Conservation (phyloP, 2,329 filamentous ascomycete genomes). For the Trichoderma arundinaceum region DNA sequence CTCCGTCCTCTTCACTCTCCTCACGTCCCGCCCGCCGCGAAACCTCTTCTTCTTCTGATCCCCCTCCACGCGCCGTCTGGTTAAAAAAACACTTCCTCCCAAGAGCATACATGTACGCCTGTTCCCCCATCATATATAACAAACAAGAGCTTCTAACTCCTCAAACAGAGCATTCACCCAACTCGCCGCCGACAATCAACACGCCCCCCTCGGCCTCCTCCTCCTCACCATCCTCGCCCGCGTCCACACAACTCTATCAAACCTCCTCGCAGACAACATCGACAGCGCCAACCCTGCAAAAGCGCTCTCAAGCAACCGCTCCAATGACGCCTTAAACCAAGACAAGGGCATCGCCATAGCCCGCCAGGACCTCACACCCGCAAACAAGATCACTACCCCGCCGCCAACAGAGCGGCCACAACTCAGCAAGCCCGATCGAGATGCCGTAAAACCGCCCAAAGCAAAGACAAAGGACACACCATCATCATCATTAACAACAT, state of each 20-base stretch:
- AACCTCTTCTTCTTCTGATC: neutral
- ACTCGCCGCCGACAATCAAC: conserved; percentile 73
- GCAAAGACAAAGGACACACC: neutral
- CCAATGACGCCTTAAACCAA: conserved; percentile 19
- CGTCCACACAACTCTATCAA: conserved; percentile 54
- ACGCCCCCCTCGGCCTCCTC: conserved; percentile 72
- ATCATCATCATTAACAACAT: neutral
- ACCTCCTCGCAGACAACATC: conserved; percentile 40
- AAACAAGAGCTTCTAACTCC: too few species aligned
- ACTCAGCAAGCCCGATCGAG: conserved; percentile 2
- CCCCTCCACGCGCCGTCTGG: conserved; percentile 38
- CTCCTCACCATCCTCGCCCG: conserved; percentile 69
- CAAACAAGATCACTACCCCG: neutral
- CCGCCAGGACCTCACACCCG: conserved; percentile 35
- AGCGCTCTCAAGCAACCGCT: neutral
- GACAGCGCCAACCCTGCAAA: neutral
- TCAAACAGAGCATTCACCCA: conserved; percentile 66
- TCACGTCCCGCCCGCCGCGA: neutral
- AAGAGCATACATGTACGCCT: conserved; percentile 46
- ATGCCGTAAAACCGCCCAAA: neutral
- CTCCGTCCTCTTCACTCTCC: neutral
- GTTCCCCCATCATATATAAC: neutral
- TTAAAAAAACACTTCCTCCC: conserved; percentile 43
- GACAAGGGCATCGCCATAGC: conserved; percentile 43
- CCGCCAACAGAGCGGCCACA: neutral